phyloP scores from a whole-genome alignment of 148 eudicot species.

The Amaranthus cruentus region DNA sequence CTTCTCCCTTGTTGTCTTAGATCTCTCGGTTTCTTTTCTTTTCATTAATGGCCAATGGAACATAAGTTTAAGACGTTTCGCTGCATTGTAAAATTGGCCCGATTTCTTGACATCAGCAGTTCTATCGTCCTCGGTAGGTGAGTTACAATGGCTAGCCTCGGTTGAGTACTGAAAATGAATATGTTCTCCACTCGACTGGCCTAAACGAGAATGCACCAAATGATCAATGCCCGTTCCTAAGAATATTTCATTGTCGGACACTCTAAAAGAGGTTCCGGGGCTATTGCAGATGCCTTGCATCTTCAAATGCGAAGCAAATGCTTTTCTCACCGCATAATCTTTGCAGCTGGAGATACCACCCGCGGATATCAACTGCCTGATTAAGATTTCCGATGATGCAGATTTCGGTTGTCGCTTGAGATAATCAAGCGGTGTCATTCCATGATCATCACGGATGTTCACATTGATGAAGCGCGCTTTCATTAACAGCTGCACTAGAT shows the following conservation, averaged over 20 bases:
- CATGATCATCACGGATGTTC: constrained; percentile 59
- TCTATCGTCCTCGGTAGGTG: constrained; percentile 25
- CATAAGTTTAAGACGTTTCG: constrained; percentile 50
- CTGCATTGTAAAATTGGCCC: constrained; percentile 36
- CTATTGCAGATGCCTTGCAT: constrained; percentile 64
- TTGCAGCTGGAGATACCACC: constrained; percentile 77
- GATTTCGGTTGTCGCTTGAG: constrained; percentile 78
- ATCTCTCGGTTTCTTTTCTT: constrained; percentile 25
- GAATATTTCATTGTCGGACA: constrained; percentile 67
- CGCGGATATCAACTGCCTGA: constrained; percentile 66
- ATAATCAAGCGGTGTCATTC: constrained; percentile 86
- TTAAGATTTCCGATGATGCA: constrained; percentile 58
- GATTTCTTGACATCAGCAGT: constrained; percentile 29
- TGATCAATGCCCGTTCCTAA: constrained; percentile 46
- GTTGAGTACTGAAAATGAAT: constrained; percentile 29
- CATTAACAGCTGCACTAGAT: constrained; percentile 70
- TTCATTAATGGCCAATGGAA: constrained; percentile 63
- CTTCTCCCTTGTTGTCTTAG: constrained; percentile 32
- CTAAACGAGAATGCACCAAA: constrained; percentile 26
- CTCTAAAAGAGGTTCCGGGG: constrained; percentile 79
- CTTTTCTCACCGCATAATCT: constrained; percentile 60
- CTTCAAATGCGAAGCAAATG: constrained; percentile 72
- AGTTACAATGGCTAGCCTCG: constrained; percentile 37
- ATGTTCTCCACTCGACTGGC: constrained; percentile 19
- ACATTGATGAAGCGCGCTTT: constrained; percentile 48